Evolutionary conservation across 164 flowering plant genomes (phyloP), one percentile per base, ranked within the genome.

Genomic region (Dillenia suffruticosa): DNA sequence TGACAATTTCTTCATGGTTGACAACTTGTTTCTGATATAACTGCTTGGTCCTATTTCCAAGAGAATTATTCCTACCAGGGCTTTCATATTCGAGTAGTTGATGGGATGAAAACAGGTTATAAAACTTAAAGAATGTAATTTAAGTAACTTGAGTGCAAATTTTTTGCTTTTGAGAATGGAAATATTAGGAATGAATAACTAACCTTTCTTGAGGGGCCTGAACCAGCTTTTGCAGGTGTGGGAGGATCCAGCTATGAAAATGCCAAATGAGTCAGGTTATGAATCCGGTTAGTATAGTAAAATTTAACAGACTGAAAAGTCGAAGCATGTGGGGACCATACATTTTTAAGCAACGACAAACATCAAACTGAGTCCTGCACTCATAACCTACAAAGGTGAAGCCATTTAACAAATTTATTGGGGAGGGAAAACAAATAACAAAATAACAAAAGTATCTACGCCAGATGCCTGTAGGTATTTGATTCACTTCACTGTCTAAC

Each of bases 181-280:
- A 4, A 32, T 32, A 32, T 32, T 32, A 32, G 40, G 16, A 57
- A 22, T 45, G 24, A 46, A 54, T 51, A 9, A 65, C 73, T 56
- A 71, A 87, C 93, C 93, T 87, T 87, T 58, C 93, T 53, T 19
- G 82, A 76, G 26, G 77, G 78, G 58, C 89, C 90, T 51, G 88
- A 83, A 32, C 86, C 79, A 70, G 74, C 72, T 74, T 78, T 80
- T 72, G 79, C 65, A 2, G 80, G 67, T 16, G 74, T 54, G 51
- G 93, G 86, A 63, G 84, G 78, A 70, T 76, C 71, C 77, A 82
- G 57, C 93, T 87, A 60, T 10, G 48, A 62, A 63, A 45, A 62
- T 58, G 22, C 12, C 49, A 61, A 40, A 56, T 11, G 65, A 55
- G 57, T 46, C 44, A 64, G 15, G 16, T 8, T 17, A 57, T 46